phyloP scores from a whole-genome alignment of 1,284 basidiomycete species.

The Hymenochaete sp. region DNA sequence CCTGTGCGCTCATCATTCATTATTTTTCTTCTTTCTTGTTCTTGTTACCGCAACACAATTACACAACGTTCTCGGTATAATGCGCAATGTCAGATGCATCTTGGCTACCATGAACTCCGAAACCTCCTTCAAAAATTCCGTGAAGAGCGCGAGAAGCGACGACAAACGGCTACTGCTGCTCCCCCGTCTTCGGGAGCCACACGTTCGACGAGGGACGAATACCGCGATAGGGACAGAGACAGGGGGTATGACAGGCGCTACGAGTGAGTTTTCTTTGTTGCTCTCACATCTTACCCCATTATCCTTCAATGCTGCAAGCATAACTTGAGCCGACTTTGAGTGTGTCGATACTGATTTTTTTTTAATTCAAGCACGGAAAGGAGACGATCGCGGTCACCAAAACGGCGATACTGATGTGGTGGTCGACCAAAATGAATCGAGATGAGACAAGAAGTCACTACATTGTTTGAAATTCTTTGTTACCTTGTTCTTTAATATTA shows the following conservation, averaged over 20 bases:
- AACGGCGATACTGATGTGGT: conserved; percentile 52
- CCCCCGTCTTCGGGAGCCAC: conserved; percentile 28
- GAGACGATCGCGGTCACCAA: conserved; percentile 72
- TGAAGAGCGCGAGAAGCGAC: conserved; percentile 80
- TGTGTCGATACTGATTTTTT: too few relatives aligned
- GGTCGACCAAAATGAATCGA: too few relatives aligned
- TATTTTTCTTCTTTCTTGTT: too few relatives aligned
- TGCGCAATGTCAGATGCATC: conserved; percentile 90
- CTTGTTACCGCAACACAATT: too few relatives aligned
- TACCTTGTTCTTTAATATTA: background rate
- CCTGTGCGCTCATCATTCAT: conserved; percentile 2
- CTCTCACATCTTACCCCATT: background rate
- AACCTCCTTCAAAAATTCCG: conserved; percentile 87
- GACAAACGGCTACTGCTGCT: conserved; percentile 48
- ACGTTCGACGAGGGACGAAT: conserved; percentile 48
- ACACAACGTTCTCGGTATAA: too few relatives aligned
- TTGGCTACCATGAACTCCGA: conserved; percentile 96
- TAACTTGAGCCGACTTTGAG: too few relatives aligned
- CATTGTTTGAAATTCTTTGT: too few relatives aligned
- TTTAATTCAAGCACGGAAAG: conserved; percentile 53
- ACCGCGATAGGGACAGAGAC: conserved; percentile 47
- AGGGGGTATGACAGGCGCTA: conserved; percentile 64
- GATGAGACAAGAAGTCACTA: too few relatives aligned
- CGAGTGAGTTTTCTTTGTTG: conserved; percentile 45
- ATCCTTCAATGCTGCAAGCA: conserved; percentile 9